These are phyloP conservation scores for Onygenales sp. DNA, from an alignment of 2,329 filamentous ascomycete species.

Conservation along the genomic window DNA sequence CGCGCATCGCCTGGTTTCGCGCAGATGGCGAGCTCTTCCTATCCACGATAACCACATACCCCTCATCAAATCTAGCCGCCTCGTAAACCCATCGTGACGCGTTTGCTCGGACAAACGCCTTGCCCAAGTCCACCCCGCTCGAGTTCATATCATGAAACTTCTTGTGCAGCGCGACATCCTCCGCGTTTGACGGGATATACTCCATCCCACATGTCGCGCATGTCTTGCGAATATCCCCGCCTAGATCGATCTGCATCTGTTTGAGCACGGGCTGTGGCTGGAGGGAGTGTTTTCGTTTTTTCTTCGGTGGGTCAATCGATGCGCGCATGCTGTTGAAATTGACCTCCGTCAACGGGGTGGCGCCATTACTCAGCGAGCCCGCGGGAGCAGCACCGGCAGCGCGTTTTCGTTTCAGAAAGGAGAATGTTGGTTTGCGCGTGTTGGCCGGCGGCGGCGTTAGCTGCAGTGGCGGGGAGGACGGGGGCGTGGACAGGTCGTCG, in stretches of 20 bases:
- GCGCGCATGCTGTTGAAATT: conserved; percentile 35
- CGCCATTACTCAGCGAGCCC: background rate
- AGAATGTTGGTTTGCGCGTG: conserved; percentile 41
- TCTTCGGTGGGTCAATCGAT: conserved; percentile 28
- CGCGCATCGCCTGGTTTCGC: conserved; percentile 45
- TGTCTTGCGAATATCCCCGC: conserved; percentile 44
- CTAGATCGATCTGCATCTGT: conserved; percentile 54
- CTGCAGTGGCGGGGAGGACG: conserved; percentile 42
- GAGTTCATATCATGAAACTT: conserved; percentile 55
- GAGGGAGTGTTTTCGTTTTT: conserved; percentile 16
- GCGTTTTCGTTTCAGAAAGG: conserved; percentile 40
- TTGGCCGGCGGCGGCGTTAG: conserved; percentile 33
- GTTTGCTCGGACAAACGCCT: conserved; percentile 45
- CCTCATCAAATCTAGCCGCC: conserved; percentile 38
- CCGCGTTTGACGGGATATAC: conserved; percentile 52
- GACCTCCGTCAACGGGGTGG: conserved; percentile 30
- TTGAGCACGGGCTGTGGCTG: conserved; percentile 32
- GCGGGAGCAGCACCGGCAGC: background rate
- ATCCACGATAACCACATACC: conserved; percentile 50
- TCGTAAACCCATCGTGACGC: conserved; percentile 44
- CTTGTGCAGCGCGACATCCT: conserved; percentile 54
- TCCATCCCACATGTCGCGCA: conserved; percentile 58
- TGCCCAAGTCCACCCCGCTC: conserved; percentile 52
- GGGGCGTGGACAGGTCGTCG: conserved; percentile 38
- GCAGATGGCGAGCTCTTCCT: conserved; percentile 43